Base-by-base conservation (phyloP, 371 early-diverging fungal genomes). In the Rhizomucor pusillus region DNA sequence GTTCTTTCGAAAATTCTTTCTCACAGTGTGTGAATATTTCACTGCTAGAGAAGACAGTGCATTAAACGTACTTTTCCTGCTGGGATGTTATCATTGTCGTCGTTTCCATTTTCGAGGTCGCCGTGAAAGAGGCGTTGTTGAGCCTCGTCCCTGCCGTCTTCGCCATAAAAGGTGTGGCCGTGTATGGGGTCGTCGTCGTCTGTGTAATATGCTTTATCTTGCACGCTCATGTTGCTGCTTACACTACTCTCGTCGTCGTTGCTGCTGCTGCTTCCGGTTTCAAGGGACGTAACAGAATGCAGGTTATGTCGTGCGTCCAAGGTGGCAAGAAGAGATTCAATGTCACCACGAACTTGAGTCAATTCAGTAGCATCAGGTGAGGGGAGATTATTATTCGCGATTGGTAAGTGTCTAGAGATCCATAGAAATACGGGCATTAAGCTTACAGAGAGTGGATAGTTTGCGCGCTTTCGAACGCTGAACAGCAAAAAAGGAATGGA, bases 331-430 rank as follows among this genome's bases (percentile, higher is more conserved):
- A 65, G 52, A 20, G 47, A 25, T 22, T 74, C 66, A 20, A 74
- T 20, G 47, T 69, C 52, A n/a, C 62, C 52, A n/a, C 62, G 56
- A 48, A 69, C 56, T 33, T 64, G 57, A 29, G 59, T 55, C 65
- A 73, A 62, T 73, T 73, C 74, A 48, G 59, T 65, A 20, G 54
- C 62, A 53, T 67, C 71, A 47, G 36, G 36, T 7, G 49, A 22
- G 13, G 47, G 36, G 16, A 47, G 54, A 43, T 37, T 43, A 52
- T 41, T 35, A 24, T 47, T 19, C 50, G 29, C 29, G 29, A 29
- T 29, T 29, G 29, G 29, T 29, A 29, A 29, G 29, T 29, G 29
- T 29, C 29, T 29, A 29, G 29, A 29, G 29, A 29, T 29, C 29
- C 29, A 41, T 19, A 12, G 11, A 41, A 41, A 41, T 5, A 41